Conservation (phyloP, 106 monocot species). For the Allium cepa region DNA sequence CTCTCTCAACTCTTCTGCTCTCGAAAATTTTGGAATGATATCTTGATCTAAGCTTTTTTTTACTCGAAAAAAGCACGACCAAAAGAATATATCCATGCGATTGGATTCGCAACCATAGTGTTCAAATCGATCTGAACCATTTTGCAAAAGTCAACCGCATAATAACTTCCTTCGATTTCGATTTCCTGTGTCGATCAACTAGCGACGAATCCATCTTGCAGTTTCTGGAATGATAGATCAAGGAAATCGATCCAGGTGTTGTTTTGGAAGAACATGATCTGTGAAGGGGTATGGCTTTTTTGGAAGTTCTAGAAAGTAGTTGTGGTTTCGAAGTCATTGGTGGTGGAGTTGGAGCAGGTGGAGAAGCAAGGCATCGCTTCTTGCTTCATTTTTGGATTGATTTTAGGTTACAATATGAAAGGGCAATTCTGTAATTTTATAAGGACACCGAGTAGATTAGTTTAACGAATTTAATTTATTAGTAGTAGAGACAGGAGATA, state of each 20-base stretch:
- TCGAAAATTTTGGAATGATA: background rate
- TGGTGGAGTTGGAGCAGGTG: background rate
- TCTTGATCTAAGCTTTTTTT: background rate
- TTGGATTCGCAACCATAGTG: slow-evolving; percentile 13
- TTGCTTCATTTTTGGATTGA: background rate
- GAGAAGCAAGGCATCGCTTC: background rate
- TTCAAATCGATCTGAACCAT: slow-evolving; percentile 29
- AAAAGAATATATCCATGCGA: slow-evolving; percentile 66
- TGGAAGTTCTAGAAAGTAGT: slow-evolving; percentile 24
- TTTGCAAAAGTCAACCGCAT: slow-evolving; percentile 44
- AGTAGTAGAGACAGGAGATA: too few species aligned
- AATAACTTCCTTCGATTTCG: slow-evolving; percentile 4
- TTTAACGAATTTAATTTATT: too few species aligned
- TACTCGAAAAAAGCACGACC: slow-evolving; percentile 52
- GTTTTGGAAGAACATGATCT: slow-evolving; percentile 29
- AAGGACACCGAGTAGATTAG: too few species aligned
- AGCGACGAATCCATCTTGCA: slow-evolving; percentile 31
- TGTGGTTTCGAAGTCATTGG: background rate
- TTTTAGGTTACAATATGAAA: too few species aligned
- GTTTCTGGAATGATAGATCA: slow-evolving; percentile 10
- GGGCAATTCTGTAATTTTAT: too few species aligned
- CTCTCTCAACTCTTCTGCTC: background rate
- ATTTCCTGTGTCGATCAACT: slow-evolving; percentile 27
- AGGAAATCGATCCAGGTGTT: slow-evolving; percentile 49
- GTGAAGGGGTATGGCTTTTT: slow-evolving; percentile 30